Base-by-base conservation (phyloP, 2,329 filamentous ascomycete species). In the Macroventuria anomochaeta region DNA sequence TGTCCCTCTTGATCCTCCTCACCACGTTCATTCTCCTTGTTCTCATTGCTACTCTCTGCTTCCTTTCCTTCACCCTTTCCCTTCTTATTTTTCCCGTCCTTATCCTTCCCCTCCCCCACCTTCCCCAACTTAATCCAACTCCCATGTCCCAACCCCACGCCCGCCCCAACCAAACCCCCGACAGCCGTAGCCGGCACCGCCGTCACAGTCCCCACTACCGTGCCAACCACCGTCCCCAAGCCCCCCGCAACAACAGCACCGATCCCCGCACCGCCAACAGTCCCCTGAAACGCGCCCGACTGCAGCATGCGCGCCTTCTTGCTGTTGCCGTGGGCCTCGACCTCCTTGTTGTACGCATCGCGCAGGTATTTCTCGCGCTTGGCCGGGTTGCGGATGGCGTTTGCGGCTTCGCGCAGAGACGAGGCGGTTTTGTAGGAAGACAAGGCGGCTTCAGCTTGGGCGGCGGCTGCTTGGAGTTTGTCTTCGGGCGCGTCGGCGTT, bases 241-340 rank as follows among this genome's bases (percentile, higher is more conserved):
- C 77, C 77, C 17, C 75, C 65, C 1, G 72, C 72, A 2, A 77
- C 73, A 7, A 74, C 76, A 13, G 69, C 72, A 0, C 77, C 76
- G 17, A 79, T 78, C 0, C 77, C 77, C 0, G 72, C 76, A 2
- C 77, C 77, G 6, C 74, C 77, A 11, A 71, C 63, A 1, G 69
- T 68, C 1, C 77, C 77, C 53, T 78, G 75, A 51, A 77, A 78
- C 1, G 73, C 71, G 1, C 77, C 70, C 1, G 63, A 69, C 33
- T 63, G 63, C 28, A 74, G 62, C 46, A 73, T 60, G 1, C 71
- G 59, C 21, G 71, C 71, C 29, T 74, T 74, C 42, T 71, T 74
- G 50, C 61, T 64, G 46, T 66, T 68, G 10, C 69, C 71, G 23
- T 73, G 68, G 1, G 71, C 71, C 39, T 73, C 65, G 8, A 68